Base-by-base conservation (phyloP, 352 stramenopile genomes). In the Pythium folliculosum region DNA sequence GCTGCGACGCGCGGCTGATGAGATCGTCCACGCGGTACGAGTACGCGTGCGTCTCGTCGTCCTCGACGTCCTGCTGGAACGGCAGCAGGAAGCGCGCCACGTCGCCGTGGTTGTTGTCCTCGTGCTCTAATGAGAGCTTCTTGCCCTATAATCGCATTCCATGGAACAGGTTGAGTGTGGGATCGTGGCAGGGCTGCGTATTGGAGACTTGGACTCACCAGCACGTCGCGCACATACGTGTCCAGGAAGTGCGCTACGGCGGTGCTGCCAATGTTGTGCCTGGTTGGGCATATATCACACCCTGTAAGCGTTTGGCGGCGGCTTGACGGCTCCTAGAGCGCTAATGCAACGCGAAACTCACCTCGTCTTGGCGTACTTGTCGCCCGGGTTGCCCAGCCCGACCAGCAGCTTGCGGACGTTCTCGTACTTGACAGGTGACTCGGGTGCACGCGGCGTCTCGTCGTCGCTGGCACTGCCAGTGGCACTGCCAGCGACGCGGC, bases 391-490 rank as follows among this genome's bases (percentile, higher is more conserved):
- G 37, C 88, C 88, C 50, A 96, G 65, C n/a, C 88, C 88, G 4
- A 96, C 88, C 43, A 96, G 67, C 32, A 96, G 73, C 63, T 94
- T 94, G 60, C 86, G 86, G 49, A 91, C 80, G 54, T 90, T 70
- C 27, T 90, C 76, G 67, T 87, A 90, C 75, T 83, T 86, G 25
- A 64, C 53, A 25, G 73, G 40, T 40, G 51, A 59, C 32, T 60
- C 63, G 17, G 56, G 16, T 45, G 13, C 55, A n/a, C 23, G 0
- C 35, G 35, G 44, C 10, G 52, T 22, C 17, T 38, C 48, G 10
- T 35, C 50, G 49, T 19, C 67, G 0, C 27, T 40, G 27, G 35
- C n/a, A 8, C 38, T 55, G 23, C 48, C 40, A 47, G 27, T 2
- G 27, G 27, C 27, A 32, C 27, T 32, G 27, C 27, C 27, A 32